Evolutionary conservation across 208 protist species (phyloP), one percentile per base, ranked within the genome.

Genomic region (Plasmodiophora brassicae): DNA sequence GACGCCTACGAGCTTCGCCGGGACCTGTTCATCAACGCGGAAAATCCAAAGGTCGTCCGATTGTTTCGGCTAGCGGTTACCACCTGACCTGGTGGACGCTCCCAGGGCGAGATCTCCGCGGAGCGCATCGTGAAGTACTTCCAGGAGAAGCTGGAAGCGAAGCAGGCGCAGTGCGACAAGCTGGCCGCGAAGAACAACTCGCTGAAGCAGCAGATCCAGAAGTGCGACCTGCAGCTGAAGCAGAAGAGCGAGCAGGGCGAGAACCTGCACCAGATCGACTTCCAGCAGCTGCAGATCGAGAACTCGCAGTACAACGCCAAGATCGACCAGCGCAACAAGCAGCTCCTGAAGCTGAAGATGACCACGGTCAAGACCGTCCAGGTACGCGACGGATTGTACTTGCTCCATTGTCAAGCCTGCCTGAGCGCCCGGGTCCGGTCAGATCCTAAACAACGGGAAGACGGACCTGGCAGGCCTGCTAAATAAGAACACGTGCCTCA

Each of bases 251-350:
- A 95, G 36, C 95, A 95, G 45, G 96, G 96, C 22, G 95, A 96
- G 53, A 94, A 94, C 8, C 95, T 98, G 87, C 94, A 96, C 78
- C 92, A 93, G 0, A 96, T 97, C 87, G 96, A 98, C 88, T 97
- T 98, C 90, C 95, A 97, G 57, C 96, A 98, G 92, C 93, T 98
- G 1, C 93, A 95, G 50, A 98, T 98, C 90, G 96, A 97, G 87
- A 97, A 98, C 86, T 94, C 97, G 89, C 95, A 97, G 92, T 96
- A 96, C 87, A 94, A 91, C n/a, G 95, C 97, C 84, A 94, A 96
- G 71, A 96, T 98, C 46, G 95, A 97, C 43, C 91, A 96, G 87
- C 96, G 96, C 85, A 98, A 97, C 91, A 92, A 91, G 45, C 96
- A 98, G 90, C 91, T 98, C 39, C 93, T 96, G 22, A 91, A 94